phyloP scores from a whole-genome alignment of 2,329 filamentous ascomycete species.

The Paraphaeosphaeria minitans region DNA sequence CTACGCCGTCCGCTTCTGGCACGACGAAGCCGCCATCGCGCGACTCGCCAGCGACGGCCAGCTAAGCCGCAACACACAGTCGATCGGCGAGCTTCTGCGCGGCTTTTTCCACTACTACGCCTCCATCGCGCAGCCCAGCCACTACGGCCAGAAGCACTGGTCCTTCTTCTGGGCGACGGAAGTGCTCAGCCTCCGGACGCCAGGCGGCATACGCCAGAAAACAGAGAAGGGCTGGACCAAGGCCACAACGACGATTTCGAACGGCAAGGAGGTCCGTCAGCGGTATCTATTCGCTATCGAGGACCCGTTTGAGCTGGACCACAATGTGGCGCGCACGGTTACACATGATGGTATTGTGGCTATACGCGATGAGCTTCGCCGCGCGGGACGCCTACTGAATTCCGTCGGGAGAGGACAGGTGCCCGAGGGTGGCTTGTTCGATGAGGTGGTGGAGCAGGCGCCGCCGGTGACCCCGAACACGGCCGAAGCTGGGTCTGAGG shows the following conservation, averaged over 20 bases:
- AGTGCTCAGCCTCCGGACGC: constrained; percentile 76
- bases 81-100: constrained; percentile 72
- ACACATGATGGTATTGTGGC: constrained; percentile 80
- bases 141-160: constrained; percentile 46
- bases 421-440: constrained; percentile 44
- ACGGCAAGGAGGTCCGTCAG: constrained; percentile 72
- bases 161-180: constrained; percentile 82
- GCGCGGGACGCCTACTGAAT: constrained; percentile 70
- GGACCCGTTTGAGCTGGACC: constrained; percentile 85
- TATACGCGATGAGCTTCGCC: constrained; percentile 82
- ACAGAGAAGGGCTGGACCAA: constrained; percentile 83
- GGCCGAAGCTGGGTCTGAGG: neutral
- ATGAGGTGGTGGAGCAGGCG: constrained; percentile 35
- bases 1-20: constrained; percentile 76
- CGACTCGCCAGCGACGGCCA: constrained; percentile 62
- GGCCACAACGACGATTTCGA: constrained; percentile 70
- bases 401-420: constrained; percentile 30
- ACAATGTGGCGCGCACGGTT: constrained; percentile 88
- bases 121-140: constrained; percentile 55
- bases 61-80: constrained; percentile 71
- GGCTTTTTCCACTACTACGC: constrained; percentile 92
- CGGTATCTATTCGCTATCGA: constrained; percentile 89
- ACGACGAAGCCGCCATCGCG: constrained; percentile 72
- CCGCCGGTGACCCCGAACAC: constrained; percentile 13
- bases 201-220: constrained; percentile 73